Base-by-base conservation (phyloP, 768 basidiomycete genomes). In the Suillus subluteus region DNA sequence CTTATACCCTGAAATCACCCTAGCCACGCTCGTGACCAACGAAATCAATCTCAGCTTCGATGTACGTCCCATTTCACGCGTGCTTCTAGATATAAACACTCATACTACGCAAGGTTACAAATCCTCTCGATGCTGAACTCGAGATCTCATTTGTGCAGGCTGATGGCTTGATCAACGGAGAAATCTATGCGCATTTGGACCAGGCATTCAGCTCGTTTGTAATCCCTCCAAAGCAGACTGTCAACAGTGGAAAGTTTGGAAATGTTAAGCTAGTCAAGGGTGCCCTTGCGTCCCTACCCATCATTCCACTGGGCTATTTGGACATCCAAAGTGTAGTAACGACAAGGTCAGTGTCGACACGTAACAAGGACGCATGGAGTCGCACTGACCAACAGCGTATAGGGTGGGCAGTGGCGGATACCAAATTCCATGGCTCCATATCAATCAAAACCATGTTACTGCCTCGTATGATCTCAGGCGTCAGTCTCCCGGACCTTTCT, bases 231-330 rank as follows among this genome's bases (percentile, higher is more conserved):
- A 84, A 85, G 18, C 76, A 84, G 66, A 87, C 86, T 0, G 87
- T 85, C 61, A 88, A 88, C 72, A 89, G 87, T 50, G 91, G 90
- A 6, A 73, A 73, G 6, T 82, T 92, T 65, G 71, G 73, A 2
- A 82, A 90, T 56, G 90, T 91, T 15, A 66, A 86, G 32, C 79
- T 92, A 44, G 82, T 84, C 0, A 78, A 89, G 73, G 90, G 90
- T 12, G 86, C 84, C 0, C n/a, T 84, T 23, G 79, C 73, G 2
- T 86, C 89, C 5, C 80, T 92, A 4, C 80, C 67, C 6, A 89
- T 91, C 66, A 84, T 91, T 52, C 83, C 87, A 0, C 73, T 84
- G 18, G 84, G 81, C 12, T 72, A 77, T 43, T 78, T 91, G 64
- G 90, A 92, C 67, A 76, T 91, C 26, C 76, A 77, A 41, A 78